Evolutionary conservation across 2,329 filamentous ascomycete genomes (phyloP), one percentile per base, ranked within the genome.

Genomic region (Colletotrichum sp.): DNA sequence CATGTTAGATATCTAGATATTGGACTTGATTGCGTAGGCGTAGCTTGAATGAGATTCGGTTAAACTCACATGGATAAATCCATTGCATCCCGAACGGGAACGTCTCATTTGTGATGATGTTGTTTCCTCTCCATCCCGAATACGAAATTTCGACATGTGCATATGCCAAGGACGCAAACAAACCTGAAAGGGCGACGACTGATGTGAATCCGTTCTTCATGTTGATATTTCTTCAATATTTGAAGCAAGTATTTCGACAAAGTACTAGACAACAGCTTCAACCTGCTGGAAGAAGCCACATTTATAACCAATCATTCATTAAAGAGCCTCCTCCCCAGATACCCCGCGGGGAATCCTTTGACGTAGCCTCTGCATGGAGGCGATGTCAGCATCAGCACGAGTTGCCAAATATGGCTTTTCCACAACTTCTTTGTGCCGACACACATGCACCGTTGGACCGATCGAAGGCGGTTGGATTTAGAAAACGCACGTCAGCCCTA

Each of bases 41-140:
- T 4, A 21, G 9, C 11, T 33, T 33, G 31, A 8, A 33, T 33
- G 31, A n/a, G 58, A 0, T 2, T 64, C 6, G 4, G 18, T 4
- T 4, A 1, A 15, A 82, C 90, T 78, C 85, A 93, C 92, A 93
- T 79, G 92, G 91, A 84, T 93, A 93, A 79, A 90, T 89, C 91
- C 91, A 93, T 82, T 93, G 89, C 89, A 92, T 91, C 78, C 91
- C 91, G 77, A 90, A 93, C 1, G 91, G 91, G 76, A 87, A 92
- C 8, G 87, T 89, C 69, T 90, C 90, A 76, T 90, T 93, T 11
- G 88, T 89, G 75, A 88, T 84, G 24, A 93, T 86, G 77, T 92
- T 93, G 82, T 93, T 87, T 68, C 91, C 91, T 86, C 91, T 83
- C 88, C 90, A 92, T 70, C 88, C 90, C 1, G 91, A 91, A 78